These are phyloP conservation scores for Colletotrichum ledebouriae DNA, from an alignment of 2,329 filamentous ascomycete species.

Conservation along the genomic window DNA sequence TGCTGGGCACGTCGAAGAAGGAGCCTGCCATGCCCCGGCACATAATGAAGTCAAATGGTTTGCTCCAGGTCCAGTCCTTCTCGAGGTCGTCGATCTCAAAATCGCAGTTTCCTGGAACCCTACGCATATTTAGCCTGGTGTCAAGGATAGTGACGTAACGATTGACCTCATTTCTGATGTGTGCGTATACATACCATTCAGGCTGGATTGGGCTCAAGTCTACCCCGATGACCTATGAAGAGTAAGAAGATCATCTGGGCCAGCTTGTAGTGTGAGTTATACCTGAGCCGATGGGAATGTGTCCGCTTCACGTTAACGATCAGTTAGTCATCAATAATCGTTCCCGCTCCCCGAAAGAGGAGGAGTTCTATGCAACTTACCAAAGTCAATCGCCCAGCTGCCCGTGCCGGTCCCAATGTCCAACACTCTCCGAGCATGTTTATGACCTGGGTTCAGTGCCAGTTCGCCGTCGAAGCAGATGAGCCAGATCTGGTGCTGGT, in stretches of 20 bases:
- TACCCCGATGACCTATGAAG: conserved; percentile 18
- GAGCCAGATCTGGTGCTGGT: conserved; percentile 52
- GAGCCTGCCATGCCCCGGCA: neutral
- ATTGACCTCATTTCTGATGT: too few species aligned
- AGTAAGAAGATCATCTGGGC: neutral
- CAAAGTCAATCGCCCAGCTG: conserved; percentile 60
- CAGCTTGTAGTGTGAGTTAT: too few species aligned
- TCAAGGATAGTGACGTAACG: too few species aligned
- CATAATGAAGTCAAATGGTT: neutral
- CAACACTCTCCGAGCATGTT: conserved; percentile 47
- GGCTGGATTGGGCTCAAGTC: conserved; percentile 37
- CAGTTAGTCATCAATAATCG: too few species aligned
- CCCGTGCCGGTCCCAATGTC: conserved; percentile 64
- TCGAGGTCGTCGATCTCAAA: neutral
- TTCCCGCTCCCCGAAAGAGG: too few species aligned
- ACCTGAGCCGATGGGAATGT: conserved; percentile 49
- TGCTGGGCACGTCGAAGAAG: neutral
- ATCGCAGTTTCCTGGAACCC: neutral
- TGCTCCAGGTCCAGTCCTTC: neutral
- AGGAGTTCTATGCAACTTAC: conserved; percentile 23
- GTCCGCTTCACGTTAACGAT: conserved; percentile 43
- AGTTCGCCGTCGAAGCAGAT: conserved; percentile 51
- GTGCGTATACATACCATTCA: too few species aligned
- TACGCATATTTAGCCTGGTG: too few species aligned
- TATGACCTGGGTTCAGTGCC: conserved; percentile 45